Conservation (phyloP, 163 green algal species). For the Scenedesmus sp. region DNA sequence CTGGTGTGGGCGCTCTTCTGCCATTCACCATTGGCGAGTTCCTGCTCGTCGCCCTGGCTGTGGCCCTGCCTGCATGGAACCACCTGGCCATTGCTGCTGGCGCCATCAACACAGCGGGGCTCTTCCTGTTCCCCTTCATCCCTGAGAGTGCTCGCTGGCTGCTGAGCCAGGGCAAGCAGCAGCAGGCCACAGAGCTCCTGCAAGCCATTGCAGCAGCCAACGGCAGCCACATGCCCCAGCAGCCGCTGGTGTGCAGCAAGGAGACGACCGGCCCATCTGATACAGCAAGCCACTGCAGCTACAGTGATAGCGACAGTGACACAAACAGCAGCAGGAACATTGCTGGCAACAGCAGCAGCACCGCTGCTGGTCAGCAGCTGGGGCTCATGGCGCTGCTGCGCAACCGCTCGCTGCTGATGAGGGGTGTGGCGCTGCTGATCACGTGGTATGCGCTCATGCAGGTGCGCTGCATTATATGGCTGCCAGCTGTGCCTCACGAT, state of each 20-base stretch:
- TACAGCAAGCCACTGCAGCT: not conserved
- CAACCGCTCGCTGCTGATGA: not conserved
- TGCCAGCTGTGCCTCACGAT: not conserved
- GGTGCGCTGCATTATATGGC: not conserved
- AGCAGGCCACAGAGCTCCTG: conserved; percentile 39
- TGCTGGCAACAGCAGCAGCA: not conserved
- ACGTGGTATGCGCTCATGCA: not conserved
- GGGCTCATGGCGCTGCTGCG: conserved; percentile 4
- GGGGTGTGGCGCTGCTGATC: not conserved
- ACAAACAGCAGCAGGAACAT: not conserved
- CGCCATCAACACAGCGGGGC: conserved; percentile 31
- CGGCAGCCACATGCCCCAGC: not conserved
- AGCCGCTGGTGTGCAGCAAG: not conserved
- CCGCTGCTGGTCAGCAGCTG: too few relatives aligned
- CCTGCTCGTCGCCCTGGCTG: conserved; percentile 46
- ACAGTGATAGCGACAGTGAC: not conserved
- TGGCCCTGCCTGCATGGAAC: conserved; percentile 48
- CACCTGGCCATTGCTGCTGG: conserved; percentile 9
- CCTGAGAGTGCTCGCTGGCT: conserved; percentile 57
- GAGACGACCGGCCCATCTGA: not conserved
- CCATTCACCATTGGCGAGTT: conserved; percentile 59
- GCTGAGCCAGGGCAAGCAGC: conserved; percentile 38
- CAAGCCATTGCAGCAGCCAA: not conserved
- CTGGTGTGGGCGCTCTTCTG: conserved; percentile 6
- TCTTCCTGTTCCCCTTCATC: conserved; percentile 52